These are phyloP conservation scores for Pichia sorboxylosa DNA, from an alignment of 1,139 yeast genomes.

Conservation along the genomic window DNA sequence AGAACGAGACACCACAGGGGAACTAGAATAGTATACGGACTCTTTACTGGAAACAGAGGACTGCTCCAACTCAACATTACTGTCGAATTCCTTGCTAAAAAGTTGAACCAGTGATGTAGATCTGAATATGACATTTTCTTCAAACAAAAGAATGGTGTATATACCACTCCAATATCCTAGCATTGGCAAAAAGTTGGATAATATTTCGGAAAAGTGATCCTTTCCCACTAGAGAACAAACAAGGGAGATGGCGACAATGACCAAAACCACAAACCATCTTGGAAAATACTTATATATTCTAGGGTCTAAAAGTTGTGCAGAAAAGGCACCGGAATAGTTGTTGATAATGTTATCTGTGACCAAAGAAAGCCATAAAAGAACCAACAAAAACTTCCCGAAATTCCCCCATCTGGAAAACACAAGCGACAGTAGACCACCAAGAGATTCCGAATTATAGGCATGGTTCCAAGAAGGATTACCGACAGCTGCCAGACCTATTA, in stretches of 20 bases:
- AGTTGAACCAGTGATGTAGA: constrained; percentile 36
- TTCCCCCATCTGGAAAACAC: constrained; percentile 71
- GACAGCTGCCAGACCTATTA: constrained; percentile 62
- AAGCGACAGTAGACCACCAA: constrained; percentile 66
- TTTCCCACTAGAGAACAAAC: constrained; percentile 70
- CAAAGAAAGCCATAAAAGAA: constrained; percentile 61
- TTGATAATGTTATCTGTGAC: constrained; percentile 74
- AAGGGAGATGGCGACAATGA: constrained; percentile 53
- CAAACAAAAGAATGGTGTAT: constrained; percentile 58
- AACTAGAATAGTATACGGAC: too few species aligned
- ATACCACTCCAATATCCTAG: constrained; percentile 89
- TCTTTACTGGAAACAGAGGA: too few species aligned
- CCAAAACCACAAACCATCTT: constrained; percentile 66
- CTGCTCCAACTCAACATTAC: neutral
- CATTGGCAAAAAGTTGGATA: constrained; percentile 89
- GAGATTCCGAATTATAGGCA: constrained; percentile 49
- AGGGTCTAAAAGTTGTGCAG: constrained; percentile 57
- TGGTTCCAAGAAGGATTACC: constrained; percentile 44
- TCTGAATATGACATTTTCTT: constrained; percentile 69
- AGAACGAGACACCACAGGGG: constrained; percentile 15
- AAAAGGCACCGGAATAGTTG: constrained; percentile 76
- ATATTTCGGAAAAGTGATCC: constrained; percentile 58
- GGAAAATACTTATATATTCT: constrained; percentile 53
- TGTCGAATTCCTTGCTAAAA: constrained; percentile 37
- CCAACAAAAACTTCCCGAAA: constrained; percentile 66